Conservation (phyloP, 176 grass and related monocot genomes). For the Carex myosuroides region DNA sequence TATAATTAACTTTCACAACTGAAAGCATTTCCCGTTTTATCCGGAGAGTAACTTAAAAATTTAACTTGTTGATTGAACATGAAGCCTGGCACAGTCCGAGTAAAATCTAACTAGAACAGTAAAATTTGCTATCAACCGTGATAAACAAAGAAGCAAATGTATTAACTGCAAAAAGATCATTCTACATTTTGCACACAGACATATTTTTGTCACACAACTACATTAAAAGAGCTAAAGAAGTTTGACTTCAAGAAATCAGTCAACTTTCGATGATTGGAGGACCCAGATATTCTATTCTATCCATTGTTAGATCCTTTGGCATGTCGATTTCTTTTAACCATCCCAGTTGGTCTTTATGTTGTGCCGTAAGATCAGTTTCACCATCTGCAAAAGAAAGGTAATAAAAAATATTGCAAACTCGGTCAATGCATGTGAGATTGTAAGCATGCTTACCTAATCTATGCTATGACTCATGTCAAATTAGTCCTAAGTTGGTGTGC, state of each 20-base stretch:
- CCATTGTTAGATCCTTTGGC: slow-evolving; percentile 54
- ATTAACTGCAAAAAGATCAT: slow-evolving; percentile 4
- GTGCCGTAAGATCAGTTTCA: neutral
- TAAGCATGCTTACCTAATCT: neutral
- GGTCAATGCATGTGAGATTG: neutral
- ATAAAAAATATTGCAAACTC: neutral
- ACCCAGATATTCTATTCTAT: slow-evolving; percentile 41
- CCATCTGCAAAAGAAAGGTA: slow-evolving; percentile 8
- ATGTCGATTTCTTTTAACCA: slow-evolving; percentile 65
- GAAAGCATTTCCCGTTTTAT: too few species aligned
- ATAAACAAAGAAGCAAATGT: neutral
- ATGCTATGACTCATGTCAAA: neutral
- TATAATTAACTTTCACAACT: neutral
- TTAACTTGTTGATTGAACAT: neutral
- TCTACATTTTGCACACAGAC: slow-evolving; percentile 12
- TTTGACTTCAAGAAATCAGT: neutral
- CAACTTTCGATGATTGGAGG: slow-evolving; percentile 48
- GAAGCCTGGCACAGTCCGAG: neutral
- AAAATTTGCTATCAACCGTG: neutral
- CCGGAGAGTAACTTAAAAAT: neutral
- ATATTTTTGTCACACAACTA: neutral
- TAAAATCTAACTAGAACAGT: neutral
- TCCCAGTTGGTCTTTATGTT: slow-evolving; percentile 26
- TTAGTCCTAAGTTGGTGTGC: neutral
- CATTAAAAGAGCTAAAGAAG: slow-evolving; percentile 7